Conservation (phyloP, 2,329 filamentous ascomycete genomes). For the Coleophoma crateriformis region DNA sequence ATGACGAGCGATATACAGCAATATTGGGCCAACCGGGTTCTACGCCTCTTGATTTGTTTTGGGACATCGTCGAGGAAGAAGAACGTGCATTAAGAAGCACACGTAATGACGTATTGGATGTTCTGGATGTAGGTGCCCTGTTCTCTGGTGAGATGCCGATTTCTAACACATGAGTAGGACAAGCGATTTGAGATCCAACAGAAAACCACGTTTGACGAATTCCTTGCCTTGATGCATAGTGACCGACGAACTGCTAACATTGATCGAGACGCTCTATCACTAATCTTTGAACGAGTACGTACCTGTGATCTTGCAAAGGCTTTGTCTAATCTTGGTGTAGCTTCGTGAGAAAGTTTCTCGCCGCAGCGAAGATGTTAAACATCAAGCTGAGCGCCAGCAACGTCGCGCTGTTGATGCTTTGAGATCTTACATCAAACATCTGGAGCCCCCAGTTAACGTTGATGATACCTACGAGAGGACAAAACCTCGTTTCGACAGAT, state of each 20-base stretch:
- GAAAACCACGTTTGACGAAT: slow-evolving; percentile 85
- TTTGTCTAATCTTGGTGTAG: slow-evolving; percentile 32
- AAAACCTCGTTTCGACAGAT: slow-evolving; percentile 70
- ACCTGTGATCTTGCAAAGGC: background rate
- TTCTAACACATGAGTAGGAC: slow-evolving; percentile 54
- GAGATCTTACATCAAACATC: slow-evolving; percentile 79
- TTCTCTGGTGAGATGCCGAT: background rate
- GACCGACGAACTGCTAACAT: slow-evolving; percentile 86
- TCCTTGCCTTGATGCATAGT: slow-evolving; percentile 73
- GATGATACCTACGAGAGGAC: slow-evolving; percentile 88
- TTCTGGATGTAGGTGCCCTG: slow-evolving; percentile 66
- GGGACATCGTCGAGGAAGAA: slow-evolving; percentile 92
- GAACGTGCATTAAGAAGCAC: slow-evolving; percentile 78
- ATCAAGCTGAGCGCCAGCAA: slow-evolving; percentile 76
- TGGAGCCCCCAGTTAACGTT: slow-evolving; percentile 75
- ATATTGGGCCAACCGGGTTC: slow-evolving; percentile 84
- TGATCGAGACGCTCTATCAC: slow-evolving; percentile 69
- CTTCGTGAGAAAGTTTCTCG: slow-evolving; percentile 82
- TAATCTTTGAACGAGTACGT: slow-evolving; percentile 78
- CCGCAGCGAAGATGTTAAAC: slow-evolving; percentile 78
- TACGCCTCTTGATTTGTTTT: slow-evolving; percentile 85
- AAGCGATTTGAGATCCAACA: slow-evolving; percentile 86
- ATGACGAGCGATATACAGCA: slow-evolving; percentile 76
- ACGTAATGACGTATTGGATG: slow-evolving; percentile 79
- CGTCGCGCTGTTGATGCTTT: slow-evolving; percentile 80